Percentiles rank a stretch among this genome's conserved stretches.
phyloP scores from a whole-genome alignment of 768 basidiomycete genomes.

The Amylocystis lapponica region DNA sequence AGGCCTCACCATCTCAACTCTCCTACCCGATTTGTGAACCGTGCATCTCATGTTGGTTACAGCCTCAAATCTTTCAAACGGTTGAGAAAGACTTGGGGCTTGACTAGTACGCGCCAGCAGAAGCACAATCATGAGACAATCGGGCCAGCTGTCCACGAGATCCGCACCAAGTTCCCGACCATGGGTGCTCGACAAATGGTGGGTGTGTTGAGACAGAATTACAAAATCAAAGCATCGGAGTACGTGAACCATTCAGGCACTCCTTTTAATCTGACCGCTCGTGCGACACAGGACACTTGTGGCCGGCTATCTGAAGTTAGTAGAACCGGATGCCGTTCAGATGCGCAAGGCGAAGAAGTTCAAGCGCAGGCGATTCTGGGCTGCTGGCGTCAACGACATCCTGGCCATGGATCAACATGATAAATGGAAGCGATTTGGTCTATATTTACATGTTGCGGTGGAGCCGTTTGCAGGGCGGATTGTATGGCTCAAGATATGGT shows the following conservation, averaged over 20 bases:
- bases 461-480: constrained; percentile 32
- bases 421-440: constrained; percentile 37
- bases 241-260: too few species aligned
- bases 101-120: background rate
- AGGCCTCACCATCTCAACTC: background rate
- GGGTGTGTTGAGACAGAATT: background rate
- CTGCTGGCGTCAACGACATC: constrained; percentile 38
- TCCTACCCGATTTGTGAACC: background rate
- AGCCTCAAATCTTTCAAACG: background rate
- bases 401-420: constrained; percentile 39
- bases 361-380: constrained; percentile 26
- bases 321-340: background rate
- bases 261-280: too few species aligned
- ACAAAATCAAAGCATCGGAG: background rate
- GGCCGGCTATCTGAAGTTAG: too few species aligned
- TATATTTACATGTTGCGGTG: constrained; percentile 29
- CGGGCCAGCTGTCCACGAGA: background rate
- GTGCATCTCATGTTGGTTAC: too few species aligned
- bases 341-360: constrained; percentile 11
- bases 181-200: background rate
- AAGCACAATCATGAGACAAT: background rate
- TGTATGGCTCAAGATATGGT: constrained; percentile 36
- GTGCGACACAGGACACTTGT: too few species aligned
- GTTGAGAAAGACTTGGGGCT: background rate
- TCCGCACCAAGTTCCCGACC: background rate